A percentile compares a stretch with the other conserved stretches of the same genome.
phyloP scores from a whole-genome alignment of 2,329 filamentous ascomycete species.

The Apiospora pterosperma region DNA sequence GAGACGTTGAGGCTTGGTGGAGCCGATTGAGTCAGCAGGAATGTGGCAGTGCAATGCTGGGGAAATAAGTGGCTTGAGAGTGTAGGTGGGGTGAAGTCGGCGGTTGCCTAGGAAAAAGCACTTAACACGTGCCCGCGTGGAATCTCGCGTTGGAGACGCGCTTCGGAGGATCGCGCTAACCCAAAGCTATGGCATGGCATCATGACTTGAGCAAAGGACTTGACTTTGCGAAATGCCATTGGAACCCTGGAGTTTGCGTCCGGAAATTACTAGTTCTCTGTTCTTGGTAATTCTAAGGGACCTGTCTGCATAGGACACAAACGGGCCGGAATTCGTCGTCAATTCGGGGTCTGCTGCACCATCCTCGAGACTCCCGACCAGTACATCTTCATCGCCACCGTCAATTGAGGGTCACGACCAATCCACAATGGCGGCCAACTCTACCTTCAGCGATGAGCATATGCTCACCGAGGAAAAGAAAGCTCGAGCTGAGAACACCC shows the following conservation, averaged over 20 bases:
- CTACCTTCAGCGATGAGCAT: slow-evolving; percentile 26
- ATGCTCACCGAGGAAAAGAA: slow-evolving; percentile 43
- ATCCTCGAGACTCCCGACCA: slow-evolving; percentile 14
- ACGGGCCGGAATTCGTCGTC: too few relatives aligned
- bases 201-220: slow-evolving; percentile 14
- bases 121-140: slow-evolving; percentile 30
- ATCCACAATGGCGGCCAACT: slow-evolving; percentile 19
- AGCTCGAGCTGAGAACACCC: slow-evolving; percentile 43
- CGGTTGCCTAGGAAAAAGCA: slow-evolving; percentile 8
- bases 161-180: slow-evolving; percentile 22
- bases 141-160: slow-evolving; percentile 22
- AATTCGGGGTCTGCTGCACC: neutral
- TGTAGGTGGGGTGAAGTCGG: neutral
- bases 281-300: neutral
- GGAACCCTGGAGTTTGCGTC: neutral
- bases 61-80: neutral
- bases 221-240: neutral
- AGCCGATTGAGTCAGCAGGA: slow-evolving; percentile 7
- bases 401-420: slow-evolving; percentile 11
- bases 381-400: slow-evolving; percentile 11
- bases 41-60: neutral
- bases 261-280: neutral
- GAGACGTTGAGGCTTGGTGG: neutral
- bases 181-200: slow-evolving; percentile 16
- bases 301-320: neutral